Conservation (phyloP, 805 yeast species). For the Naumovozyma castellii region DNA sequence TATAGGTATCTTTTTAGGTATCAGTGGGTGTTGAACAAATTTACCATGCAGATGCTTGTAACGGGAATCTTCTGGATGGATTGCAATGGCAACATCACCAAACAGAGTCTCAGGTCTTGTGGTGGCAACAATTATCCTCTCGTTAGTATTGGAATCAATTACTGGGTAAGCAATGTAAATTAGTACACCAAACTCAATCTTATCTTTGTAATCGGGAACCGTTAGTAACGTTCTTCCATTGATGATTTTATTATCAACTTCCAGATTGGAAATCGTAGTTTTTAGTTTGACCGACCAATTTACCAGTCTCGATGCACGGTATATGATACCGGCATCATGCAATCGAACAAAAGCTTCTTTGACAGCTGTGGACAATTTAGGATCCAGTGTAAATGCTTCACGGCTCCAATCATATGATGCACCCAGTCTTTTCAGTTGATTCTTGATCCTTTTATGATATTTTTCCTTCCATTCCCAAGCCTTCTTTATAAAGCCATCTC, state of each 20-base stretch:
- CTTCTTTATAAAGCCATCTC: slow-evolving; percentile 73
- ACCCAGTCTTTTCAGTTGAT: slow-evolving; percentile 77
- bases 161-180: slow-evolving; percentile 88
- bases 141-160: slow-evolving; percentile 55
- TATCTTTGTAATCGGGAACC: slow-evolving; percentile 83
- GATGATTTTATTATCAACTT: slow-evolving; percentile 83
- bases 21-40: slow-evolving; percentile 78
- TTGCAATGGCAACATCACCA: slow-evolving; percentile 96
- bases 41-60: slow-evolving; percentile 91
- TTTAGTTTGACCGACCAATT: slow-evolving; percentile 92
- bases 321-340: slow-evolving; percentile 88
- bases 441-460: slow-evolving; percentile 73
- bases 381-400: slow-evolving; percentile 87
- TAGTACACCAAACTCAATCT: slow-evolving; percentile 88
- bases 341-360: slow-evolving; percentile 79
- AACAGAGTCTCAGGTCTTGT: slow-evolving; percentile 97
- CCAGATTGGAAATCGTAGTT: slow-evolving; percentile 91
- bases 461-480: slow-evolving; percentile 98
- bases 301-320: slow-evolving; percentile 83
- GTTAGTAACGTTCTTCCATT: slow-evolving; percentile 66
- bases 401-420: slow-evolving; percentile 94
- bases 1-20: slow-evolving; percentile 75
- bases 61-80: slow-evolving; percentile 88
- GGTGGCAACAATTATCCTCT: slow-evolving; percentile 82
- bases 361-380: slow-evolving; percentile 67